Conservation (phyloP, 2,329 filamentous ascomycete species). For the Fusarium compactum region DNA sequence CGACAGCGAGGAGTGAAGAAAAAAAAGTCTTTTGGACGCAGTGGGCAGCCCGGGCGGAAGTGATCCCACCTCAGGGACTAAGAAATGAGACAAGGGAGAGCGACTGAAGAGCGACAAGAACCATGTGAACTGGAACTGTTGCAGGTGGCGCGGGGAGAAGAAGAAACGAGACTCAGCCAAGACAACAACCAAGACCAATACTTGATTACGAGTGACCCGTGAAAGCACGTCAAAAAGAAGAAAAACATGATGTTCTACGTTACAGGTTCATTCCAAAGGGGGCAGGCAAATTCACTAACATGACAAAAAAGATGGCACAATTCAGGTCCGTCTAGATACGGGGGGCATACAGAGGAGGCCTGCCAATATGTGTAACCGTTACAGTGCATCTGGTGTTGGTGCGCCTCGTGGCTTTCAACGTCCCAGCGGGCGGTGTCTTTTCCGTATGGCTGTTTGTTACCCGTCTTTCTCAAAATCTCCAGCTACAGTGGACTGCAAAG, state of each 20-base stretch:
- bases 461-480: slow-evolving; percentile 21
- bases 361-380: slow-evolving; percentile 19
- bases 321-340: not conserved
- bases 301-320: slow-evolving; percentile 27
- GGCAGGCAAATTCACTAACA: not conserved
- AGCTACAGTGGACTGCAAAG: not conserved
- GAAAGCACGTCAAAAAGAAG: slow-evolving; percentile 37
- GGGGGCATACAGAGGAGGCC: slow-evolving; percentile 22
- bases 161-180: slow-evolving; percentile 18
- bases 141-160: slow-evolving; percentile 33
- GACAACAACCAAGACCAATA: slow-evolving; percentile 8
- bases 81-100: slow-evolving; percentile 38
- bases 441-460: slow-evolving; percentile 37
- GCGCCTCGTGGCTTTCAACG: slow-evolving; percentile 23
- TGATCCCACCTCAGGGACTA: slow-evolving; percentile 24
- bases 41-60: slow-evolving; percentile 18
- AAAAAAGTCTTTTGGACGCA: slow-evolving; percentile 14
- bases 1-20: not conserved
- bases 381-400: not conserved
- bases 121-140: slow-evolving; percentile 3
- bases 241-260: not conserved
- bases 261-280: slow-evolving; percentile 17
- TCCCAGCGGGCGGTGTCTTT: slow-evolving; percentile 32
- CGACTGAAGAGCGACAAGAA: slow-evolving; percentile 23
- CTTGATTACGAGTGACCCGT: not conserved